Conservation (phyloP, 116 monocot species). For the Papilionanthe hybrid region DNA sequence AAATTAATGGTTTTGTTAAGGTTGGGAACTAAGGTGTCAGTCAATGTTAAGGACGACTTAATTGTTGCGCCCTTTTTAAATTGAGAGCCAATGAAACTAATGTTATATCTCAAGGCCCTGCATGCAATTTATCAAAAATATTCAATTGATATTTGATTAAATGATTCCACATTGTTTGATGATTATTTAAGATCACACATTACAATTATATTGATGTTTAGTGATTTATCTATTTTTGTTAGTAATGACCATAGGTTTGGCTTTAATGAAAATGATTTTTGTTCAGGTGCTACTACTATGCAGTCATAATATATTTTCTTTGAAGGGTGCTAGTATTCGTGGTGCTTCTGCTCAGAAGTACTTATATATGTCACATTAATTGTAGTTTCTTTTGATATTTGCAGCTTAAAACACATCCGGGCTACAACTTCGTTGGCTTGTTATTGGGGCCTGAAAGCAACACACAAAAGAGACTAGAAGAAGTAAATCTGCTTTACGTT, state of each 20-base stretch:
- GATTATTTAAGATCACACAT: not conserved
- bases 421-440: conserved; percentile 64
- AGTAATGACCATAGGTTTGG: not conserved
- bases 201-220: not conserved
- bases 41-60: not conserved
- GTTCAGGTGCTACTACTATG: too few species aligned
- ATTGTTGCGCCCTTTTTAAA: not conserved
- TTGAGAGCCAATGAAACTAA: not conserved
- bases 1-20: not conserved
- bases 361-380: not conserved
- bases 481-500: conserved; percentile 35
- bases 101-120: not conserved
- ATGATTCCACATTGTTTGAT: not conserved
- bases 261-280: too few species aligned
- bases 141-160: not conserved
- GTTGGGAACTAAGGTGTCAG: not conserved
- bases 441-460: conserved; percentile 78
- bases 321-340: not conserved
- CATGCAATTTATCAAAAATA: not conserved
- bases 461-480: conserved; percentile 78
- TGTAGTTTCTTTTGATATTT: conserved; percentile 8
- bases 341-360: not conserved
- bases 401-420: conserved; percentile 59
- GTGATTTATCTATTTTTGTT: not conserved
- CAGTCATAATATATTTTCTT: too few species aligned